Percentiles rank a stretch among this genome's conserved stretches.
phyloP scores from a whole-genome alignment of 164 flowering plant genomes.

The Vitis rotundifolia region DNA sequence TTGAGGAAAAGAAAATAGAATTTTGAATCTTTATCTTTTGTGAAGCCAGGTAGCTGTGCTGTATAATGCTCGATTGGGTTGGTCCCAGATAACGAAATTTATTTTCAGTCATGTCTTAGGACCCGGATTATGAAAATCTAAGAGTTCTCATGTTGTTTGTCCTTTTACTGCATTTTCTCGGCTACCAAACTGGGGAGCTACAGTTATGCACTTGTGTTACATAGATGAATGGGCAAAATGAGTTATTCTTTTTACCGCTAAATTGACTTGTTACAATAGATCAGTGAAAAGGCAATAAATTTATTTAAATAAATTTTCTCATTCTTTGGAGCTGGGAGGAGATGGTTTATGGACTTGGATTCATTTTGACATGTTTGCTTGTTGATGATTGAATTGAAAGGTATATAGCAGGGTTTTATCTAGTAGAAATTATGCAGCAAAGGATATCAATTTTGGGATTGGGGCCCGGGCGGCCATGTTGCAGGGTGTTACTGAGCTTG shows the following conservation, averaged over 20 bases:
- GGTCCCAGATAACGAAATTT: background rate
- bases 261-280: background rate
- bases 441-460: constrained; percentile 68
- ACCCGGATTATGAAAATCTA: too few relatives aligned
- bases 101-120: background rate
- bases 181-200: too few relatives aligned
- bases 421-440: constrained; percentile 66
- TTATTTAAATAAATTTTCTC: background rate
- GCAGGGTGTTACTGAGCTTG: constrained; percentile 83
- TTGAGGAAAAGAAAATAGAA: too few relatives aligned
- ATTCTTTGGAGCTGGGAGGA: background rate
- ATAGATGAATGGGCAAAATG: background rate
- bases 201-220: too few relatives aligned
- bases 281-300: background rate
- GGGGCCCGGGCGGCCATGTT: constrained; percentile 81
- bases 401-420: constrained; percentile 33
- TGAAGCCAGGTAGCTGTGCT: background rate
- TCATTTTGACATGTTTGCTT: background rate
- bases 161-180: background rate
- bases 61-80: background rate
- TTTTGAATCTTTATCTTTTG: background rate
- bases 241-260: background rate
- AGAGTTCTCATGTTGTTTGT: background rate
- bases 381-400: constrained; percentile 30
- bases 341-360: background rate